Evolutionary conservation across 495 filamentous ascomycete genomes (phyloP).

Genomic region (Rostrohypoxylon terebratum): DNA sequence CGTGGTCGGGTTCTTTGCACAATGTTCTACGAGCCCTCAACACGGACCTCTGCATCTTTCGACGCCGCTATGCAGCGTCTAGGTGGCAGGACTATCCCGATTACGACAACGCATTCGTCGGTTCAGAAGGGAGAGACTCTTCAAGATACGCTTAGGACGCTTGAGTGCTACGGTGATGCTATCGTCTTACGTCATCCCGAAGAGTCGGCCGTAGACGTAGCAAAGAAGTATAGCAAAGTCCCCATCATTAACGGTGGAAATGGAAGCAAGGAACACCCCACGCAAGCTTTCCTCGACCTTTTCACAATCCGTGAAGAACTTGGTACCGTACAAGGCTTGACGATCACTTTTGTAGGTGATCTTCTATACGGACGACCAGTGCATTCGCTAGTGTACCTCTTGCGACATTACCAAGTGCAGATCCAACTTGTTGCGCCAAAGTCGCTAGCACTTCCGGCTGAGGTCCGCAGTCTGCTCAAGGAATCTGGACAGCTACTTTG

Average conservation of each 20-base stretch:
- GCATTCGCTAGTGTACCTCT: constrained; percentile 91
- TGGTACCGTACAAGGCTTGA: constrained; percentile 91
- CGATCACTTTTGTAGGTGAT: constrained; percentile 95
- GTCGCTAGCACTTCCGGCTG: constrained; percentile 78
- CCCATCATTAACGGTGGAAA: constrained; percentile 98
- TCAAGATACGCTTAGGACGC: constrained; percentile 91
- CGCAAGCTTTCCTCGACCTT: constrained; percentile 97
- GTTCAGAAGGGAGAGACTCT: constrained; percentile 93
- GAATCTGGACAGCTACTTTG: constrained; percentile 77
- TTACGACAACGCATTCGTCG: constrained; percentile 82
- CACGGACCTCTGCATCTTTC: constrained; percentile 94
- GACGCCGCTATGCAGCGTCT: constrained; percentile 98
- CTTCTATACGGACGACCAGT: constrained; percentile 93
- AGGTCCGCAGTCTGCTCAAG: constrained; percentile 76
- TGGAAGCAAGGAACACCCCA: constrained; percentile 93
- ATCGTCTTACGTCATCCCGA: constrained; percentile 93
- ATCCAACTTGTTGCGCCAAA: constrained; percentile 90
- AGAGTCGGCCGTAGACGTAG: constrained; percentile 78
- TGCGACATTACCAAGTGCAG: constrained; percentile 92
- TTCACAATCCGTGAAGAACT: constrained; percentile 98
- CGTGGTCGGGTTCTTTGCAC: constrained; percentile 87
- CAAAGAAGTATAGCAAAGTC: constrained; percentile 85
- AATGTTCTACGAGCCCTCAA: constrained; percentile 98
- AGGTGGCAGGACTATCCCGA: constrained; percentile 82
- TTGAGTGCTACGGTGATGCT: constrained; percentile 93